Percentiles rank a stretch among this genome's conserved stretches.
Evolutionary conservation across 148 eudicot species (phyloP).

Genomic region (Nyssa sinensis): DNA sequence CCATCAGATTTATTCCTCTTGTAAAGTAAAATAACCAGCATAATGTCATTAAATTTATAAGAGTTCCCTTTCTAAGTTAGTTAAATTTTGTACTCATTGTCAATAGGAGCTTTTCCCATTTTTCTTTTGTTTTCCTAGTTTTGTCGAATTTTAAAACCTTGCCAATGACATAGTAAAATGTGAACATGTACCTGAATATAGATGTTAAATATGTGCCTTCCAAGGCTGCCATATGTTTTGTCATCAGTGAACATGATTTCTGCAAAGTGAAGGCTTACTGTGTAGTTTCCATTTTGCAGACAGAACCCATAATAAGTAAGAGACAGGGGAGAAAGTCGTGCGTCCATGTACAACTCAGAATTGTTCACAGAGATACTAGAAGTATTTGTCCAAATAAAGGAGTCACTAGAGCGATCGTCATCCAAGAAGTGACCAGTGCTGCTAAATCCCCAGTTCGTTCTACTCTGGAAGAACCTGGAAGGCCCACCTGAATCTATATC

Average conservation of each 20-base stretch:
- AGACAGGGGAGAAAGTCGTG: slow-evolving; percentile 35
- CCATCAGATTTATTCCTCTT: neutral
- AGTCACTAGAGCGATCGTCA: neutral
- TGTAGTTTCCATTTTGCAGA: slow-evolving; percentile 33
- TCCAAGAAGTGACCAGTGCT: slow-evolving; percentile 38
- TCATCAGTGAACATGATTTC: slow-evolving; percentile 41
- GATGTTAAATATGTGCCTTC: slow-evolving; percentile 41
- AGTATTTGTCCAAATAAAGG: slow-evolving; percentile 9
- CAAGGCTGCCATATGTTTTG: slow-evolving; percentile 33
- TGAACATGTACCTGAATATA: slow-evolving; percentile 34
- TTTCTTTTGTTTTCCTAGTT: no score
- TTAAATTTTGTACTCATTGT: no score
- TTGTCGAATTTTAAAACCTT: neutral
- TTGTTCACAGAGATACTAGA: slow-evolving; percentile 10
- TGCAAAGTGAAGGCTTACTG: slow-evolving; percentile 38
- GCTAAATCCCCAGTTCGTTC: slow-evolving; percentile 38
- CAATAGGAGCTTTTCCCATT: no score
- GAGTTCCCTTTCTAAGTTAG: no score
- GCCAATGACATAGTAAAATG: neutral
- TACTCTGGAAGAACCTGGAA: slow-evolving; percentile 20
- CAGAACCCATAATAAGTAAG: slow-evolving; percentile 40
- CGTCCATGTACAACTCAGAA: slow-evolving; percentile 19
- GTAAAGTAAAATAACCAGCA: no score
- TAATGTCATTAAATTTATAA: no score
- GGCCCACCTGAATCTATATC: slow-evolving; percentile 22